phyloP scores from a whole-genome alignment of 257 asterid species.

The Pogostemon cablin region DNA sequence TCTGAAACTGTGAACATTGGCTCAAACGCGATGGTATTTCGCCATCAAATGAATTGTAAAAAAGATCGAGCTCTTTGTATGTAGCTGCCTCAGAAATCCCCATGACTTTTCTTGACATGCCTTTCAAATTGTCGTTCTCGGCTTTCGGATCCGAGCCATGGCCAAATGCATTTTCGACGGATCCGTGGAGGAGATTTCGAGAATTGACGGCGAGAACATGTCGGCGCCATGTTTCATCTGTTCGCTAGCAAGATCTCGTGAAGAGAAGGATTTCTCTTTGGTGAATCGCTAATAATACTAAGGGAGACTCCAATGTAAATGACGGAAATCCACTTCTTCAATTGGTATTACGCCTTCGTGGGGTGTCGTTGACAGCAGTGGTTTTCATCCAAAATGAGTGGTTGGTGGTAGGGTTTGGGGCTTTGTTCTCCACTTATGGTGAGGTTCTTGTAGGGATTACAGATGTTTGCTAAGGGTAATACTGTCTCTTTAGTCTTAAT shows the following conservation, averaged over 20 bases:
- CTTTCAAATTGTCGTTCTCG: slow-evolving; percentile 83
- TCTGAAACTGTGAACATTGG: not conserved
- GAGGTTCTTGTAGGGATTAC: too few species aligned
- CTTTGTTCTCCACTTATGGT: too few species aligned
- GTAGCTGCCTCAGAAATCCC: slow-evolving; percentile 52
- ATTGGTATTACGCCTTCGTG: too few species aligned
- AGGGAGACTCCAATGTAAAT: slow-evolving; percentile 69
- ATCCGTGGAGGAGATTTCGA: slow-evolving; percentile 60
- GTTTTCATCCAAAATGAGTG: too few species aligned
- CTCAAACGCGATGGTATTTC: slow-evolving; percentile 12
- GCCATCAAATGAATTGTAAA: not conserved
- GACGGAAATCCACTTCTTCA: too few species aligned
- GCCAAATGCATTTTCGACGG: slow-evolving; percentile 66
- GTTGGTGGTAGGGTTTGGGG: too few species aligned
- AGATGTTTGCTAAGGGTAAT: too few species aligned
- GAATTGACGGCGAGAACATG: slow-evolving; percentile 37
- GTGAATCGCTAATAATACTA: slow-evolving; percentile 72
- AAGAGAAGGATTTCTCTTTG: slow-evolving; percentile 51
- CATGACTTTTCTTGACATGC: slow-evolving; percentile 58
- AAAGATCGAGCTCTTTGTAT: slow-evolving; percentile 1
- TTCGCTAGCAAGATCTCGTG: slow-evolving; percentile 55
- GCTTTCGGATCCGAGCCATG: slow-evolving; percentile 80
- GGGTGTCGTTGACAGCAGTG: too few species aligned
- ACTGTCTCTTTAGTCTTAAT: too few species aligned
- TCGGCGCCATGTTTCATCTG: slow-evolving; percentile 57